These are phyloP conservation scores for Phalaenopsis equestris DNA, from an alignment of 106 monocot species.

Conservation along the genomic window DNA sequence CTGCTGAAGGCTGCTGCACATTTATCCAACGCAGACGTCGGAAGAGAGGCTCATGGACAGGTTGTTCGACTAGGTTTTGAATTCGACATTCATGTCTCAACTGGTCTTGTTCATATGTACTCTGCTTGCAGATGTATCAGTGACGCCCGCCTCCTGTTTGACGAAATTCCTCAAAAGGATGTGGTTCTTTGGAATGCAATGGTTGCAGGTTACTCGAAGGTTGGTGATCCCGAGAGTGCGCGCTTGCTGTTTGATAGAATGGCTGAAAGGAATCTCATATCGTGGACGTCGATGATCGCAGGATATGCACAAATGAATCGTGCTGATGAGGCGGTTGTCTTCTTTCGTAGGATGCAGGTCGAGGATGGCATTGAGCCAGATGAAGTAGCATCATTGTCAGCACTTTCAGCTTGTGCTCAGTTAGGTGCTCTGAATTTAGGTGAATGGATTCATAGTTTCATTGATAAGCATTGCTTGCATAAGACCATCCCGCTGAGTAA, in stretches of 20 bases:
- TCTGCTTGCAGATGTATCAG: constrained; percentile 13
- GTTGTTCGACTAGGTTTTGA: constrained; percentile 24
- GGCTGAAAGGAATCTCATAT: constrained; percentile 41
- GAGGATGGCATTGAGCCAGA: constrained; percentile 44
- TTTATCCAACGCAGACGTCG: constrained; percentile 17
- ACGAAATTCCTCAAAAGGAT: constrained; percentile 38
- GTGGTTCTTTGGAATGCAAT: constrained; percentile 61
- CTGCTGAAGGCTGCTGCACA: constrained; percentile 47
- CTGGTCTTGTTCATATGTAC: constrained; percentile 44
- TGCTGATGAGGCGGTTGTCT: constrained; percentile 35
- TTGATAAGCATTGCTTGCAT: constrained; percentile 23
- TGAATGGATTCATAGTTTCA: constrained; percentile 57
- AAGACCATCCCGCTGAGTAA: constrained; percentile 41
- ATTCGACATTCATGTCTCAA: constrained; percentile 32
- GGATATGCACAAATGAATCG: constrained; percentile 40
- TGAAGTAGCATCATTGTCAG: constrained; percentile 50
- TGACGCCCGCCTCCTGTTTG: constrained; percentile 50
- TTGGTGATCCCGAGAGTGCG: constrained; percentile 36
- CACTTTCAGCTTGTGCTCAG: constrained; percentile 49
- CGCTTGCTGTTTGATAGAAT: constrained; percentile 37
- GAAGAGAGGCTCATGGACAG: constrained; percentile 41
- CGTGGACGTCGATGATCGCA: constrained; percentile 57
- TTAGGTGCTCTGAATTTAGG: constrained; percentile 65
- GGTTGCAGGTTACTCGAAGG: constrained; percentile 45
- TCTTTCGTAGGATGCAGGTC: constrained; percentile 57